Conservation (phyloP, 2,329 filamentous ascomycete species). For the Didymella pinodella region DNA sequence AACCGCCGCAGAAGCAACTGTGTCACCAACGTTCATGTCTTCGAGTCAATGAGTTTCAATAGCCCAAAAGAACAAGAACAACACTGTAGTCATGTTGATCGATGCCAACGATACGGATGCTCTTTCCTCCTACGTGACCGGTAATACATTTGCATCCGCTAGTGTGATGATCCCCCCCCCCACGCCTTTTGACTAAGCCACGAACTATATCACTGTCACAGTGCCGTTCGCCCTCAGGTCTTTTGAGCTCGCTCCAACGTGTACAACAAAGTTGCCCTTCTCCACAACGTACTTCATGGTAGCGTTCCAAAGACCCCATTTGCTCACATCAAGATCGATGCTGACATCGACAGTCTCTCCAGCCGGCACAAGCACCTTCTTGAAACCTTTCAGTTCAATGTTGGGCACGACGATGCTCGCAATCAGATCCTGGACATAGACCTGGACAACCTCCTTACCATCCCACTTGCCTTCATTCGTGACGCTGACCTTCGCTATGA, state of each 20-base stretch:
- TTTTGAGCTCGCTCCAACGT: constrained; percentile 66
- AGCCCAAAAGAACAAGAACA: too few species aligned
- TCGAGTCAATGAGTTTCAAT: too few species aligned
- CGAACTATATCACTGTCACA: constrained; percentile 56
- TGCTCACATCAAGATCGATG: constrained; percentile 60
- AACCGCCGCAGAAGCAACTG: too few species aligned
- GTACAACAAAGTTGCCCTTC: constrained; percentile 70
- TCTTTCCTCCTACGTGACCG: too few species aligned
- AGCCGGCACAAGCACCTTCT: constrained; percentile 68
- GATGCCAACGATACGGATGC: too few species aligned
- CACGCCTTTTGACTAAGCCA: not conserved
- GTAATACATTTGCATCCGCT: too few species aligned
- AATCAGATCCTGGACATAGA: constrained; percentile 71
- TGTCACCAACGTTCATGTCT: too few species aligned
- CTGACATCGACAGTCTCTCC: constrained; percentile 65
- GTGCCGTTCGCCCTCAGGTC: constrained; percentile 65
- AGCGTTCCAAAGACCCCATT: constrained; percentile 65
- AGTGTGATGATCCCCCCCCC: too few species aligned
- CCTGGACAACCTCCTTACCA: constrained; percentile 72
- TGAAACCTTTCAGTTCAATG: constrained; percentile 70
- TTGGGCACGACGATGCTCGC: constrained; percentile 71
- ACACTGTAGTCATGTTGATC: too few species aligned
- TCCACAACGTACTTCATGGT: constrained; percentile 77
- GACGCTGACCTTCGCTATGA: constrained; percentile 68
- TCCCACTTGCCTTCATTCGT: constrained; percentile 65